Percentiles rank a stretch among this genome's conserved stretches.
Evolutionary conservation across 805 yeast genomes (phyloP).

Genomic region (Candida fluviatilis): DNA sequence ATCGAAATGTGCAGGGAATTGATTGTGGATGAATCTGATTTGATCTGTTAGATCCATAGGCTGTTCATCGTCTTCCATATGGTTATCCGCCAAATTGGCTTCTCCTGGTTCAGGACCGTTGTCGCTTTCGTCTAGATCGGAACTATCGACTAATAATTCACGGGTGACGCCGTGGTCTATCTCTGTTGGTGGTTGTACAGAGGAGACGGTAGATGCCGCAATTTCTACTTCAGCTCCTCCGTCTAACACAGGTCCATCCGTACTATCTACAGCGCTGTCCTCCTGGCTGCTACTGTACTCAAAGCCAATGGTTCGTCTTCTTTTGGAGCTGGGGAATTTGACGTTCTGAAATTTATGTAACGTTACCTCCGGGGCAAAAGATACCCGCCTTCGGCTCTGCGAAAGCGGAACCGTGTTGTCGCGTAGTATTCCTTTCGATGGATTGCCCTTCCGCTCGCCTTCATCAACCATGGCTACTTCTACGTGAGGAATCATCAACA

Average conservation of each 20-base stretch:
- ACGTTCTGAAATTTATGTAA: conserved; percentile 51
- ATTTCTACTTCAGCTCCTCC: no score
- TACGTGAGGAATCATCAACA: neutral
- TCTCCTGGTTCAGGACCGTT: neutral
- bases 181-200: no score
- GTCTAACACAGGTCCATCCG: neutral
- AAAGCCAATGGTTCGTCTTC: conserved; percentile 27
- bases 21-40: conserved; percentile 1
- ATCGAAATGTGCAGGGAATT: neutral
- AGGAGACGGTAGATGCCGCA: no score
- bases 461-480: conserved; percentile 3
- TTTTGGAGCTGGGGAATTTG: conserved; percentile 12
- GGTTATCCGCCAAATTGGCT: neutral
- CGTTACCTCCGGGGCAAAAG: conserved; percentile 75
- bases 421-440: conserved; percentile 18
- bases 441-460: conserved; percentile 1
- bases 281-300: neutral
- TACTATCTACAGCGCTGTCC: neutral
- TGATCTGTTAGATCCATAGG: conserved; percentile 5
- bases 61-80: neutral
- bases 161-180: neutral
- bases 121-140: conserved; percentile 13
- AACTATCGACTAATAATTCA: conserved; percentile 17
- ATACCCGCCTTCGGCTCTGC: conserved; percentile 49
- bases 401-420: conserved; percentile 20